phyloP scores from a whole-genome alignment of 805 yeast genomes.

The Candida anglica region DNA sequence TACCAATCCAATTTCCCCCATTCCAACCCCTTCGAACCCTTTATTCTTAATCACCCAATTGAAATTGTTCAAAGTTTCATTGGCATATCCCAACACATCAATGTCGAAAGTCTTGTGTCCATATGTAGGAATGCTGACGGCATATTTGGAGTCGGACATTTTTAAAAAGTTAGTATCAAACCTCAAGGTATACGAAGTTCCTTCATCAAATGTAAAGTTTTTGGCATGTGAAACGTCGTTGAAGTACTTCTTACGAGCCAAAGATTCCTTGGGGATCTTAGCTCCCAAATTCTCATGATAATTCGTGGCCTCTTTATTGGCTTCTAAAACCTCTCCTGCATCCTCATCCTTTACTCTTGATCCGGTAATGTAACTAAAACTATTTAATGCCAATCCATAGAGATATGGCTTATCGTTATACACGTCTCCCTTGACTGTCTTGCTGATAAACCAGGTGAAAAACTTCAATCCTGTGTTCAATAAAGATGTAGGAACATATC shows the following conservation, averaged over 20 bases:
- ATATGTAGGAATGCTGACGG: constrained; percentile 47
- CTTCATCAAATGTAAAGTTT: constrained; percentile 36
- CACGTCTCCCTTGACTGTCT: constrained; percentile 61
- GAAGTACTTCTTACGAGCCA: constrained; percentile 44
- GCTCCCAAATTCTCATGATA: constrained; percentile 23
- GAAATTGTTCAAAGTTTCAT: constrained; percentile 41
- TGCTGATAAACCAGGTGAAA: constrained; percentile 57
- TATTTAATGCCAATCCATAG: constrained; percentile 58
- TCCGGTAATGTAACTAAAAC: constrained; percentile 45
- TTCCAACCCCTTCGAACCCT: constrained; percentile 28
- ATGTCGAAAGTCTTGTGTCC: constrained; percentile 42
- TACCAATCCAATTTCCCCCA: constrained; percentile 30
- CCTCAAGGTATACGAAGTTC: constrained; percentile 40
- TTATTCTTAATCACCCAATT: constrained; percentile 42
- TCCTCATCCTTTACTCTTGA: constrained; percentile 6
- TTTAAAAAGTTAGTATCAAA: constrained; percentile 55
- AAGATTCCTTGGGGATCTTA: constrained; percentile 27
- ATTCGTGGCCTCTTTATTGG: constrained; percentile 5
- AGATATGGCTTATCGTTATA: constrained; percentile 58
- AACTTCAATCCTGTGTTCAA: constrained; percentile 48
- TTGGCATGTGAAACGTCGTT: constrained; percentile 33
- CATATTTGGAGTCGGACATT: constrained; percentile 46
- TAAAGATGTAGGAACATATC: constrained; percentile 51
- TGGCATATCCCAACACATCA: constrained; percentile 38
- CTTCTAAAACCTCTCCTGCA: constrained; percentile 1